These are phyloP conservation scores for Fusarium sp. DNA, from an alignment of 2,329 filamentous ascomycete species.

Conservation along the genomic window DNA sequence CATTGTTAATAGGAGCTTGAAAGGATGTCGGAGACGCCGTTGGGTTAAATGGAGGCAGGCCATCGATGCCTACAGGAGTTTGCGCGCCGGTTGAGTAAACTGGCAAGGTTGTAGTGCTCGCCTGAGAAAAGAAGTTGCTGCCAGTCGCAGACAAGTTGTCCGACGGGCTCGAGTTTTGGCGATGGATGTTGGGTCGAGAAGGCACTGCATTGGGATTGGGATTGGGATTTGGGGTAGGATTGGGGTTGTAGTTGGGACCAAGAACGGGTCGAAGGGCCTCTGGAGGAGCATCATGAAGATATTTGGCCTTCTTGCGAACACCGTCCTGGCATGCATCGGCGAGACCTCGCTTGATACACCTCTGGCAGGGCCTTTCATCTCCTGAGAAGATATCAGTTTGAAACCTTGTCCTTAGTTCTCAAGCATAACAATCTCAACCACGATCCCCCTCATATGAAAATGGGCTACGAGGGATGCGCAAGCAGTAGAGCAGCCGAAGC, in stretches of 20 bases:
- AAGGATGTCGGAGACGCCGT: conserved; percentile 81
- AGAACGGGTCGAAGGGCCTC: conserved; percentile 90
- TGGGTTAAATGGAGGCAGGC: conserved; percentile 62
- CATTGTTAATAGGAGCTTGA: conserved; percentile 61
- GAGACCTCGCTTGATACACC: conserved; percentile 92
- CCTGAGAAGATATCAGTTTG: conserved; percentile 61
- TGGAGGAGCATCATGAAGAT: conserved; percentile 93
- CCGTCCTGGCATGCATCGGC: conserved; percentile 94
- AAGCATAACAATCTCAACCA: conserved; percentile 9
- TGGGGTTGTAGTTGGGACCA: conserved; percentile 73
- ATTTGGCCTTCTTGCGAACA: conserved; percentile 98
- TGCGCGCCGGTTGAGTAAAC: conserved; percentile 59
- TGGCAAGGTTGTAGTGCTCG: conserved; percentile 58
- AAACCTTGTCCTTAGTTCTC: conserved; percentile 7
- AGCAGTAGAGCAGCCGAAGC: conserved; percentile 8
- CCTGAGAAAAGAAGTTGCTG: conserved; percentile 59
- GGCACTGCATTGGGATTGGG: conserved; percentile 60
- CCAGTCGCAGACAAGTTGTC: conserved; percentile 56
- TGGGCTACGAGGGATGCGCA: not conserved
- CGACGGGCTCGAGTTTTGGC: conserved; percentile 59
- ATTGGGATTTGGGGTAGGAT: conserved; percentile 60
- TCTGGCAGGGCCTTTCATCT: conserved; percentile 91
- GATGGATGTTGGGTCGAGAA: conserved; percentile 56
- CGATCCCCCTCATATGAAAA: not conserved
- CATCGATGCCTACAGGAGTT: conserved; percentile 58